Evolutionary conservation across 2,329 filamentous ascomycete species (phyloP).

Genomic region (Pezicula radicicola): DNA sequence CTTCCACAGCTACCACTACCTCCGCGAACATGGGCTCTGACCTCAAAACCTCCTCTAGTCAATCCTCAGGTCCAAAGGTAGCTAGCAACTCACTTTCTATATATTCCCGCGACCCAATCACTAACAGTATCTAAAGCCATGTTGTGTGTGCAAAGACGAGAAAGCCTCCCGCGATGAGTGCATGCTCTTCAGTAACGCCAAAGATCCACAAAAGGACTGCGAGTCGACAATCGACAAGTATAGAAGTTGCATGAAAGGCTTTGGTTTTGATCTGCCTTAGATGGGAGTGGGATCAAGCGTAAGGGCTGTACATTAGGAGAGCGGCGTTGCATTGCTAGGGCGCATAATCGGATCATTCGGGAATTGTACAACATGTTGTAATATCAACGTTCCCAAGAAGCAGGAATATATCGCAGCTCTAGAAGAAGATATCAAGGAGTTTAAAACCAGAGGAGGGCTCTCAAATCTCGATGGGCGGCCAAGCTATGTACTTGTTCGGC

Average conservation of each 20-base stretch:
- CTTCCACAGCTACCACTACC: slow-evolving; percentile 20
- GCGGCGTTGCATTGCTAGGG: slow-evolving; percentile 21
- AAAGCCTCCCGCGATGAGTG: slow-evolving; percentile 93
- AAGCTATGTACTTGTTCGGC: not conserved
- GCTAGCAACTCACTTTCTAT: not conserved
- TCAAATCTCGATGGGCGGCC: not conserved
- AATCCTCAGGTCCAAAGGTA: slow-evolving; percentile 24
- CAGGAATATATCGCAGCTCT: slow-evolving; percentile 21
- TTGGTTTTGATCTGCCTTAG: slow-evolving; percentile 68
- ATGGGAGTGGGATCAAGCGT: slow-evolving; percentile 6
- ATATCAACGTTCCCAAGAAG: not conserved
- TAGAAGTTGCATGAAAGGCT: slow-evolving; percentile 87
- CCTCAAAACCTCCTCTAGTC: slow-evolving; percentile 17
- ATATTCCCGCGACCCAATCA: not conserved
- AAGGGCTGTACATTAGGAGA: slow-evolving; percentile 3
- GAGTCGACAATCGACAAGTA: slow-evolving; percentile 80
- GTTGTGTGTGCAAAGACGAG: slow-evolving; percentile 96
- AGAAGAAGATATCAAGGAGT: not conserved
- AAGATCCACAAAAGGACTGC: slow-evolving; percentile 83
- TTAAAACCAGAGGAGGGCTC: not conserved
- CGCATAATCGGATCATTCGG: slow-evolving; percentile 11
- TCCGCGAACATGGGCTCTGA: slow-evolving; percentile 22
- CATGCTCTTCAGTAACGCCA: slow-evolving; percentile 91
- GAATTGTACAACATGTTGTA: not conserved
- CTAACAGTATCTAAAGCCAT: slow-evolving; percentile 60